phyloP scores from a whole-genome alignment of 495 filamentous ascomycete genomes.

The Neurospora intermedia region DNA sequence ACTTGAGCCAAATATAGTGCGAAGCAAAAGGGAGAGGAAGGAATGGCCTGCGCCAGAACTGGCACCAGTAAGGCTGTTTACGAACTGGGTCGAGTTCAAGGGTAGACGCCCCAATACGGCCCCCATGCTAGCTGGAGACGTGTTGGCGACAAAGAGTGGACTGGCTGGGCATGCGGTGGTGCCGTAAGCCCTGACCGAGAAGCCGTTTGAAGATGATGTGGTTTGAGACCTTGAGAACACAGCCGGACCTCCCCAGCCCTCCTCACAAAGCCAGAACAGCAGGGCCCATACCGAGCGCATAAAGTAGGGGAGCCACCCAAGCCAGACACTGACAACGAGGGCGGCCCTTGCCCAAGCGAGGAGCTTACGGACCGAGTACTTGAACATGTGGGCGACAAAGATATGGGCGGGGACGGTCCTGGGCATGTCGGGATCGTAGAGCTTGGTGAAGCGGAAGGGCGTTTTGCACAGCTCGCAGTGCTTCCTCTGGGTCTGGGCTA shows the following conservation, averaged over 20 bases:
- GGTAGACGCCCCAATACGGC: constrained; percentile 18
- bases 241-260: constrained; percentile 52
- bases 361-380: constrained; percentile 58
- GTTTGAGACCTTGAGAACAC: background rate
- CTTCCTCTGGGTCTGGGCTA: constrained; percentile 96
- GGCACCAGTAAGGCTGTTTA: constrained; percentile 11
- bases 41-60: constrained; percentile 19
- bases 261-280: constrained; percentile 92
- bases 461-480: constrained; percentile 99
- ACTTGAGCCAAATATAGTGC: constrained; percentile 19
- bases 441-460: constrained; percentile 91
- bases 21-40: constrained; percentile 16
- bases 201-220: background rate
- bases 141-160: constrained; percentile 31
- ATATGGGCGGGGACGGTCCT: constrained; percentile 64
- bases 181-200: constrained; percentile 10
- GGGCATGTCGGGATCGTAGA: constrained; percentile 92
- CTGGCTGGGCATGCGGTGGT: constrained; percentile 32
- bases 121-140: constrained; percentile 23
- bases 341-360: constrained; percentile 65
- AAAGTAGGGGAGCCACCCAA: constrained; percentile 76
- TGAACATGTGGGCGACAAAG: constrained; percentile 62
- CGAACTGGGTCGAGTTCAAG: constrained; percentile 16
- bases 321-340: constrained; percentile 79
- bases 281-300: constrained; percentile 87